phyloP scores from a whole-genome alignment of 306 rosid genomes.

The Trifolium dubium region DNA sequence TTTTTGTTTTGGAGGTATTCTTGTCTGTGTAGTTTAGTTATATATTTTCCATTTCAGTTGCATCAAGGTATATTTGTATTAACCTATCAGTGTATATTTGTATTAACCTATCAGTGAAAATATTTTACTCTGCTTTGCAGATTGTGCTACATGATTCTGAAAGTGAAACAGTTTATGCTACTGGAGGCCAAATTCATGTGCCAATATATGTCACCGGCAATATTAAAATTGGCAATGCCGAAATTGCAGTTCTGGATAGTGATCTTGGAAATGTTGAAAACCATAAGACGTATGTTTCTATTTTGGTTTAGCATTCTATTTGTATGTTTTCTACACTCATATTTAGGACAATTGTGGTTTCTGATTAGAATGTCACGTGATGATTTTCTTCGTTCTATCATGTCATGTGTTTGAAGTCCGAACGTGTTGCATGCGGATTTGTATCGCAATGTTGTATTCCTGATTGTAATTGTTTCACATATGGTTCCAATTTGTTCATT shows the following conservation, averaged over 20 bases:
- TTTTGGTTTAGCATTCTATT: slow-evolving; percentile 26
- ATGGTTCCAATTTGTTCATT: slow-evolving; percentile 36
- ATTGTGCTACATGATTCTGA: slow-evolving; percentile 66
- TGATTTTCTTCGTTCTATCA: slow-evolving; percentile 34
- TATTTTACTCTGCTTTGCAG: slow-evolving; percentile 51
- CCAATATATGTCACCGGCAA: slow-evolving; percentile 76
- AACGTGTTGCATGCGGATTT: slow-evolving; percentile 9
- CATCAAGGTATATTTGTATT: slow-evolving; percentile 30
- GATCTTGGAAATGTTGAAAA: slow-evolving; percentile 89
- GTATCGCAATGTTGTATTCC: slow-evolving; percentile 22
- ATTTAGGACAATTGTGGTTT: slow-evolving; percentile 18
- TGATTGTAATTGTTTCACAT: slow-evolving; percentile 10
- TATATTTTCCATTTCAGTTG: slow-evolving; percentile 36
- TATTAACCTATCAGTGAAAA: slow-evolving; percentile 29
- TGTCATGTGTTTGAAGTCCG: not conserved
- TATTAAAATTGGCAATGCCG: slow-evolving; percentile 69
- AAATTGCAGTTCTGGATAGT: slow-evolving; percentile 84
- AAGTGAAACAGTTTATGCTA: slow-evolving; percentile 59
- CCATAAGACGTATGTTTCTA: slow-evolving; percentile 69
- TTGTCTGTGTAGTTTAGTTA: slow-evolving; percentile 26
- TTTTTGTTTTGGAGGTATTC: slow-evolving; percentile 85
- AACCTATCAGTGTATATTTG: slow-evolving; percentile 27
- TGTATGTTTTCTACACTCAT: slow-evolving; percentile 22
- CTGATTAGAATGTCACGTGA: slow-evolving; percentile 8
- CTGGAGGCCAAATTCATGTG: slow-evolving; percentile 83